A percentile compares a stretch with the other conserved stretches of the same genome.
These are phyloP conservation scores for Quercus mongolica DNA, from an alignment of 306 rosid genomes.

Conservation along the genomic window DNA sequence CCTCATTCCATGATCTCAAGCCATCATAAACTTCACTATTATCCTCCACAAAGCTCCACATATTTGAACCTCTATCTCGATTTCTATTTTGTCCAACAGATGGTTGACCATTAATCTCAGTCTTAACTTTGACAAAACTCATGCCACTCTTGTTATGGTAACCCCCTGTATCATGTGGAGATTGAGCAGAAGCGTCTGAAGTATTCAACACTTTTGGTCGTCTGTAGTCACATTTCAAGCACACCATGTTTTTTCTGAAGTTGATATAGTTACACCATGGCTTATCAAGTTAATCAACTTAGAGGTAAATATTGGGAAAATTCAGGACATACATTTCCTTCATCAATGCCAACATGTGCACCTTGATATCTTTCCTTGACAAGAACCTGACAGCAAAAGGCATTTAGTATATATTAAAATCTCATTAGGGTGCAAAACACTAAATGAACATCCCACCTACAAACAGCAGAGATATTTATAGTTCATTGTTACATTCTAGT, in stretches of 20 bases:
- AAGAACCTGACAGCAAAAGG: constrained; percentile 42
- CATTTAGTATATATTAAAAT: constrained; percentile 1
- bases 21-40: constrained; percentile 23
- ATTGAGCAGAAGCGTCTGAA: constrained; percentile 29
- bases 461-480: neutral
- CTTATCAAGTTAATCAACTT: neutral
- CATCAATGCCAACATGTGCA: constrained; percentile 67
- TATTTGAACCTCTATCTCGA: constrained; percentile 14
- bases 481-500: neutral
- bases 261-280: too few species aligned
- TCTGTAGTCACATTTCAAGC: constrained; percentile 40
- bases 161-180: constrained; percentile 27
- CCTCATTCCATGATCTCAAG: constrained; percentile 19
- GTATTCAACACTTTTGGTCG: constrained; percentile 45
- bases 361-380: constrained; percentile 64
- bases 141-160: constrained; percentile 15
- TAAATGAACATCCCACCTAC: neutral
- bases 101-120: constrained; percentile 17
- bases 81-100: constrained; percentile 12
- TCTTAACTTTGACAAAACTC: neutral
- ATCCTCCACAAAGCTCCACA: constrained; percentile 56
- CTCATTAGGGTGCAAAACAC: neutral
- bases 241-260: too few species aligned
- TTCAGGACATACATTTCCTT: constrained; percentile 65
- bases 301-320: constrained; percentile 10